Evolutionary conservation across 768 basidiomycete species (phyloP).

Genomic region (Tylopilus vinaceipallidus): DNA sequence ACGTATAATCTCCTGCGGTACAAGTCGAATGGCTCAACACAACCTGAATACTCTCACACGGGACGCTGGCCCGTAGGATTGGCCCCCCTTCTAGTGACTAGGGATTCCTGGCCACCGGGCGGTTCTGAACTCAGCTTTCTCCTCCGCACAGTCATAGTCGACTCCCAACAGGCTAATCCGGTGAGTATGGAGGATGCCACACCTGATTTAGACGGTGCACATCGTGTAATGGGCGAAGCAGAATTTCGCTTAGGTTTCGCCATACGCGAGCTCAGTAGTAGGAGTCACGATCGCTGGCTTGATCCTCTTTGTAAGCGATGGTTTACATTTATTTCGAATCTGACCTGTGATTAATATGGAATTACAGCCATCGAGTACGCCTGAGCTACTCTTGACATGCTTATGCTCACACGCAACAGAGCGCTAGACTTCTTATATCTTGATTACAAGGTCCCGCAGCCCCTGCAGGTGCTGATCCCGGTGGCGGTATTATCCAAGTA

Average conservation of each 20-base stretch:
- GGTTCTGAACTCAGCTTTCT: constrained; percentile 83
- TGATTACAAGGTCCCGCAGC: constrained; percentile 85
- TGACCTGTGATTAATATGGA: constrained; percentile 4
- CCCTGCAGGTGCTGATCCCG: constrained; percentile 72
- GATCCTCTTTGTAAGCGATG: constrained; percentile 72
- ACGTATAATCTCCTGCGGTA: constrained; percentile 24
- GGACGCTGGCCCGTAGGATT: constrained; percentile 67
- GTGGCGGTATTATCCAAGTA: constrained; percentile 77
- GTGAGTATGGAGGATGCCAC: constrained; percentile 17
- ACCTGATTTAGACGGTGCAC: constrained; percentile 33
- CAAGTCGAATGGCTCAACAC: constrained; percentile 11
- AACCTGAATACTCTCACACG: constrained; percentile 20
- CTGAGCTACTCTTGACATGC: neutral
- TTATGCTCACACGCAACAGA: constrained; percentile 37
- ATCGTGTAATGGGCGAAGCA: constrained; percentile 53
- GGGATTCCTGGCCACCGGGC: constrained; percentile 83
- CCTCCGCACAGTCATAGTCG: constrained; percentile 80
- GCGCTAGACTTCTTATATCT: constrained; percentile 89
- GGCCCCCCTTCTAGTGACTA: constrained; percentile 66
- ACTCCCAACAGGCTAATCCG: constrained; percentile 52
- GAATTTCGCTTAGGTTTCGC: constrained; percentile 82
- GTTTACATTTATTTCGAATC: neutral
- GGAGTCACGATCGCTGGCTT: constrained; percentile 72
- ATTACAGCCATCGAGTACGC: constrained; percentile 23
- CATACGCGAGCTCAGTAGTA: constrained; percentile 67